A percentile compares a stretch with the other conserved stretches of the same genome.
These are phyloP conservation scores for Anthoceros angustus DNA, from an alignment of 225 moss, liverwort and hornwort genomes.

Conservation along the genomic window DNA sequence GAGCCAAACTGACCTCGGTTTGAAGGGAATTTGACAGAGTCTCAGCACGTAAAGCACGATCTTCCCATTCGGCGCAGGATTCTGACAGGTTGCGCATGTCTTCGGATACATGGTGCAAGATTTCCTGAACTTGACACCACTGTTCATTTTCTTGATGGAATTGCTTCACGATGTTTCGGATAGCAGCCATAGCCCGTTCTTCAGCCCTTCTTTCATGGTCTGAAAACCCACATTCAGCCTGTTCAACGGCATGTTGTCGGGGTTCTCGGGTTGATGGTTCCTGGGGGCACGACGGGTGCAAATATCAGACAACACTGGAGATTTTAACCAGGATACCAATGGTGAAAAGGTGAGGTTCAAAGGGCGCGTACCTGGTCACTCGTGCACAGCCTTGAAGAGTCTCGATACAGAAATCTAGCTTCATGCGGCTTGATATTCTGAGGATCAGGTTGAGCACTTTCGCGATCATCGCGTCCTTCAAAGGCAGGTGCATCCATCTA, in stretches of 20 bases:
- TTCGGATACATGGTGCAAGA: neutral
- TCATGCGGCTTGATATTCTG: too few relatives aligned
- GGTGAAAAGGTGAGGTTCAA: too few relatives aligned
- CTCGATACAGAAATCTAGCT: too few relatives aligned
- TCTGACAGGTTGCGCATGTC: neutral
- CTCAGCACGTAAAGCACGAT: neutral
- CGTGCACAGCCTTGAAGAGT: too few relatives aligned
- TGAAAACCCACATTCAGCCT: neutral
- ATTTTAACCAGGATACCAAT: too few relatives aligned
- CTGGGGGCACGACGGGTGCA: neutral
- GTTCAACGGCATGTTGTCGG: neutral
- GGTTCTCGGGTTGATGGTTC: neutral
- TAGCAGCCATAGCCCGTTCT: neutral
- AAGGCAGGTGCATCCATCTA: too few relatives aligned
- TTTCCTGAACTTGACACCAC: neutral
- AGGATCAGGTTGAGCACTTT: too few relatives aligned
- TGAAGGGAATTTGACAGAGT: neutral
- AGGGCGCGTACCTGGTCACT: too few relatives aligned
- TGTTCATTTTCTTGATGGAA: neutral
- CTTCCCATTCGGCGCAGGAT: neutral
- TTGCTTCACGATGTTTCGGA: neutral
- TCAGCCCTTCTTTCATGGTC: neutral
- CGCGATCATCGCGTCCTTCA: too few relatives aligned
- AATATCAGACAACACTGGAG: too few relatives aligned
- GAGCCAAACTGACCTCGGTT: neutral